Base-by-base conservation (phyloP, 352 stramenopile genomes). In the Phytophthora ramorum region DNA sequence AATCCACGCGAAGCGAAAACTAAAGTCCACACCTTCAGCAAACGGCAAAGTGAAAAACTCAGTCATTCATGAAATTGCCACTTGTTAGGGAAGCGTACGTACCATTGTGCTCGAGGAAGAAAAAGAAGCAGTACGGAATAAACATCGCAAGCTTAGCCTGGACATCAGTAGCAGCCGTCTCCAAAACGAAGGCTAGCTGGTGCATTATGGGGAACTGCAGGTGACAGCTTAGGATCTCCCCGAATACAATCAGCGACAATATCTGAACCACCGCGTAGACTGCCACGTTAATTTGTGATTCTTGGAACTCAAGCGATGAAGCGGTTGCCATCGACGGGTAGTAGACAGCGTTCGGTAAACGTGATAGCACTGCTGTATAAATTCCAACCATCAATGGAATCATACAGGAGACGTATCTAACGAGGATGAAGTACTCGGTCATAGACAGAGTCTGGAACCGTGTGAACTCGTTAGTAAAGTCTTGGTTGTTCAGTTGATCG, bases 21-120 rank as follows among this genome's bases (percentile, higher is more conserved):
- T 67, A 44, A 63, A 71, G 24, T 63, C 63, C 19, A 62, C 63
- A 30, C 63, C 63, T 71, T 22, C 13, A 49, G 37, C 10, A 46
- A 6, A 24, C 1, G 22, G 22, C 22, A n/a, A 24, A 46, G 38
- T 30, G 6, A 24, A 0, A 37, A 52, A 5, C 61, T 57, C 2
- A 68, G 51, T 24, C 22, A 24, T 24, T 24, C 22, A 24, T 24
- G 22, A 24, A 24, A 24, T 24, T 3, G 22, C 3, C 22, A 3
- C 22, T 24, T 24, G 22, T 24, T 24, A 24, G 6, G 28, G 7
- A 34, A 34, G 8, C 28, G 8, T 34, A 54, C 60, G 16, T 53
- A 64, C 65, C 56, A 16, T 73, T 67, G 50, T 78, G 70, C 4
- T 63, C 19, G 26, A 78, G 66, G 32, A 75, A 64, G 56, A 78